phyloP scores from a whole-genome alignment of 345 rosid genomes.

The Brassica cretica region DNA sequence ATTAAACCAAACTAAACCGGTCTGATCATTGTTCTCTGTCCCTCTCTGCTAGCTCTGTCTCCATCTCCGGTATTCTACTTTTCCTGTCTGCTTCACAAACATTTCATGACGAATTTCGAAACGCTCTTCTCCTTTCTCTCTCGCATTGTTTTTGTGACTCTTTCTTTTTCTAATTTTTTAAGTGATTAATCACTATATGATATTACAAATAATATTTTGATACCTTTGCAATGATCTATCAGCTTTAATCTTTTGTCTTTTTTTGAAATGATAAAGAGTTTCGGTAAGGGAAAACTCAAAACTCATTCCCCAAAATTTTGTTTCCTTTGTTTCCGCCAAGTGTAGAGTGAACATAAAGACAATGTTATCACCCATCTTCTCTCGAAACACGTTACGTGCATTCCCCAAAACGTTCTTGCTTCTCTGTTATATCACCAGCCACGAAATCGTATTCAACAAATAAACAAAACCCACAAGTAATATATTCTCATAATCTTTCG shows the following conservation, averaged over 20 bases:
- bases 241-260: not conserved
- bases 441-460: not conserved
- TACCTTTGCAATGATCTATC: conserved; percentile 1
- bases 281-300: not conserved
- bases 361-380: conserved; percentile 1
- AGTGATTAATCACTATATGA: not conserved
- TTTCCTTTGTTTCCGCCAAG: conserved; percentile 13
- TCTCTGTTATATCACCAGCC: not conserved
- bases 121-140: conserved; percentile 26
- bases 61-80: conserved; percentile 29
- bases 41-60: conserved; percentile 1
- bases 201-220: not conserved
- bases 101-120: conserved; percentile 29
- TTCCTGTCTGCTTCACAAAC: conserved; percentile 25
- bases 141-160: conserved; percentile 35
- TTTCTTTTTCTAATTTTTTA: not conserved
- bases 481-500: not conserved
- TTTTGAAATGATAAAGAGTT: not conserved
- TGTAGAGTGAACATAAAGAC: conserved; percentile 33
- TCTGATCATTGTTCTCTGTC: conserved; percentile 7
- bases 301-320: conserved; percentile 2
- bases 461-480: not conserved
- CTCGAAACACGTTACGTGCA: conserved; percentile 30
- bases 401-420: conserved; percentile 9
- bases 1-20: conserved; percentile 9